Evolutionary conservation across 768 basidiomycete species (phyloP), one percentile per base, ranked within the genome.

Genomic region (Termitomyces titanicus): DNA sequence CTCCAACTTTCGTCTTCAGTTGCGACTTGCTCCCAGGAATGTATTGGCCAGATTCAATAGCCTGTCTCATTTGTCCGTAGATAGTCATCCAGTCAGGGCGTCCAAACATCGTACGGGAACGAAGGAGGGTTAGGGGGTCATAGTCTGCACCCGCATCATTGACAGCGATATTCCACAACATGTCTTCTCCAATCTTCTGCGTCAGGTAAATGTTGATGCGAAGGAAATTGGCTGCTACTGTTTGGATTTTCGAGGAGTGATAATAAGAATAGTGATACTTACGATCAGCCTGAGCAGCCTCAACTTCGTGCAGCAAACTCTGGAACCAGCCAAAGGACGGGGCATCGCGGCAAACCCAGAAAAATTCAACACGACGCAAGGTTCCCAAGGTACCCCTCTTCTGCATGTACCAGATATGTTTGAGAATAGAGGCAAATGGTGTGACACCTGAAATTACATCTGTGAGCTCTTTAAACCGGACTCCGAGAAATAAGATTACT

Each of bases 261-360:
- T 33, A 11, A 25, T 2, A 3, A 31, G 25, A 34, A 17, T 40
- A 33, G 10, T 48, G 42, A 24, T 12, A 79, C 90, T 77, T 66
- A 93, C 92, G 89, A 77, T 94, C 91, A 34, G 85, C 84, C 66
- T 94, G 93, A 43, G 90, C 88, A 47, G 83, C 84, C 68, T 97
- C 94, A 44, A 97, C 86, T 67, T 94, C 87, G 64, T 88, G 87
- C 56, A 97, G 78, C 50, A 97, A 74, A 57, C 81, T 85, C 70
- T 95, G 92, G 82, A 98, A 96, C 94, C 94, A 97, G 63, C 92
- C 94, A 64, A 97, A 94, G n/a, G 90, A 91, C n/a, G 92, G 92
- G n/a, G 89, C 85, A 61, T 94, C 91, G 67, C 91, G 87, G 68
- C 88, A 91, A 59, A 92, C 82, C 94, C 94, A 96, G 75, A 96